Percentiles rank a stretch among this genome's conserved stretches.
phyloP scores from a whole-genome alignment of 1,139 yeast genomes.

The Taphrina communis region DNA sequence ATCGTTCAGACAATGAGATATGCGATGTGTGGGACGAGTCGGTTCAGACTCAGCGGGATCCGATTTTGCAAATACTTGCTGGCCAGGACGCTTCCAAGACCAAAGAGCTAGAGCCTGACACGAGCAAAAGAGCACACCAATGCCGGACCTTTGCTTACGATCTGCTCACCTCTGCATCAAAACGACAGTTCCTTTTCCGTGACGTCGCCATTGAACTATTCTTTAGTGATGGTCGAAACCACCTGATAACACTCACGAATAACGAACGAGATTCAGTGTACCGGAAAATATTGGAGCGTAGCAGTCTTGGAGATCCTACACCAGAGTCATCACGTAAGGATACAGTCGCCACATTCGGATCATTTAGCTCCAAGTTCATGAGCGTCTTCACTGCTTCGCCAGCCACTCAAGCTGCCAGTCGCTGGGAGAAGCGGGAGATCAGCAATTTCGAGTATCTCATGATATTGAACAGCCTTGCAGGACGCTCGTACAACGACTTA shows the following conservation, averaged over 20 bases:
- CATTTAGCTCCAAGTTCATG: constrained; percentile 54
- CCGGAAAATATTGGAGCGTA: constrained; percentile 52
- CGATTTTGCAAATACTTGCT: constrained; percentile 65
- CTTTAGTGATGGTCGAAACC: constrained; percentile 72
- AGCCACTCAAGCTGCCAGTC: constrained; percentile 54
- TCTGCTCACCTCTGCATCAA: constrained; percentile 66
- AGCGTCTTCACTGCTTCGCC: constrained; percentile 52
- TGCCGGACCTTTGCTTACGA: constrained; percentile 59
- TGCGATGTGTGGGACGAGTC: constrained; percentile 69
- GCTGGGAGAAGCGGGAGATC: constrained; percentile 76
- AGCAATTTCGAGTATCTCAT: constrained; percentile 81
- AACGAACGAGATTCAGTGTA: constrained; percentile 64
- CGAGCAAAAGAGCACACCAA: constrained; percentile 41
- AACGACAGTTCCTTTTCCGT: constrained; percentile 72
- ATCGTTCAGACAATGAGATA: constrained; percentile 63
- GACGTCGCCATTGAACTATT: constrained; percentile 81
- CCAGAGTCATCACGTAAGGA: constrained; percentile 16
- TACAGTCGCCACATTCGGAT: constrained; percentile 48
- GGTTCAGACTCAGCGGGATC: constrained; percentile 65
- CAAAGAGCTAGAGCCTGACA: not conserved
- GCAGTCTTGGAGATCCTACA: constrained; percentile 2
- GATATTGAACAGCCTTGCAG: constrained; percentile 80
- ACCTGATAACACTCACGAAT: constrained; percentile 64
- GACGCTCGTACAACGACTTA: constrained; percentile 81
- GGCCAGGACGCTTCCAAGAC: constrained; percentile 48